A percentile compares a stretch with the other conserved stretches of the same genome.
Evolutionary conservation across 257 asterid genomes (phyloP).

Genomic region (Primulina huaijiensis): DNA sequence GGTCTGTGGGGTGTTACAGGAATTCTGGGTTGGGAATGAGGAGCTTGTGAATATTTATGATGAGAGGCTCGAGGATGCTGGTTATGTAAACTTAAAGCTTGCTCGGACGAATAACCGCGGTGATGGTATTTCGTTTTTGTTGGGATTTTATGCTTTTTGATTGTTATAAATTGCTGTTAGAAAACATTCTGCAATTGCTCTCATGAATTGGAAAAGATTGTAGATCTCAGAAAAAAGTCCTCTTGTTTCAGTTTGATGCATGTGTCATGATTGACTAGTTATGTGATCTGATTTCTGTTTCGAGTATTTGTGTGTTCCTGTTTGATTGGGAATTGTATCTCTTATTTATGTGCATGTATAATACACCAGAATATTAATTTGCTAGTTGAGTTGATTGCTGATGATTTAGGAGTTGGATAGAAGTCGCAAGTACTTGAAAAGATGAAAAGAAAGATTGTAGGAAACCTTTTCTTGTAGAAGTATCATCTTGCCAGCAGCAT

Average conservation of each 20-base stretch:
- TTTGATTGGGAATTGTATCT: constrained; percentile 8
- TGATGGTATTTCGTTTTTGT: constrained; percentile 53
- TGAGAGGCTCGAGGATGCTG: constrained; percentile 95
- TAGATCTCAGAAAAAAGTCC: background rate
- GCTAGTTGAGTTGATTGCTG: background rate
- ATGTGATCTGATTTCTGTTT: no score
- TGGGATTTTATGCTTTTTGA: background rate
- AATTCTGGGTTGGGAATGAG: constrained; percentile 98
- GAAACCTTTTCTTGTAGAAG: constrained; percentile 21
- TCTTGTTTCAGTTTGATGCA: background rate
- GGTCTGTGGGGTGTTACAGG: constrained; percentile 39
- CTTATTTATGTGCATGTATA: background rate
- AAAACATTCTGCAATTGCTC: no score
- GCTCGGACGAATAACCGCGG: constrained; percentile 97
- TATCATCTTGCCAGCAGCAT: constrained; percentile 20
- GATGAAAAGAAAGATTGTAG: constrained; percentile 12
- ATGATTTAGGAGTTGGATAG: constrained; percentile 19
- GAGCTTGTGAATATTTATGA: constrained; percentile 82
- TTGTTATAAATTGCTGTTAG: no score
- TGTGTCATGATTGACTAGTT: no score
- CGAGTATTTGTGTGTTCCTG: background rate
- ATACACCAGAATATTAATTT: background rate
- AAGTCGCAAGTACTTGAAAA: constrained; percentile 21
- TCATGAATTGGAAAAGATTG: background rate
- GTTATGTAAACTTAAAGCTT: constrained; percentile 76